Base-by-base conservation (phyloP, 2,329 filamentous ascomycete species). In the Penicillium sp. region DNA sequence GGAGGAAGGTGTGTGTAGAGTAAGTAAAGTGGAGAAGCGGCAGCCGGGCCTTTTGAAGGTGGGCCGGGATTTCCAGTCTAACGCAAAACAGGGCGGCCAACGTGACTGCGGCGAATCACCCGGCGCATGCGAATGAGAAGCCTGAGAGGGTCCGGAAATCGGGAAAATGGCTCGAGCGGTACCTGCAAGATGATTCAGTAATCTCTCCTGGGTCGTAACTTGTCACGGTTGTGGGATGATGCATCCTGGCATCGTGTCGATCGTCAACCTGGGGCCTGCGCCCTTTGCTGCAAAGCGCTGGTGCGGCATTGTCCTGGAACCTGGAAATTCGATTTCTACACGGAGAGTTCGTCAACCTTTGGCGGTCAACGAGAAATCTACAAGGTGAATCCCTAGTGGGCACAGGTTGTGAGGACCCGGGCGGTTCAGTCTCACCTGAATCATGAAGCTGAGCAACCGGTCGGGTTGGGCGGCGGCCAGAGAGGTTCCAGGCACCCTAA, bases 1-100 rank as follows among this genome's bases (percentile, higher is more conserved):
- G 73, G 66, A 69, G 68, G 65, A 67, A 66, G 65, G 59, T 62
- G 45, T 58, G 56, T 54, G 50, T 58, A 41, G 50, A 58, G 65
- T 45, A 31, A 31, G 52, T 47, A 55, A 64, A 63, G 64, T 67
- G 65, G 68, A 67, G 71, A 69, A 58, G 50, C n/a, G 69, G 56
- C 20, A 69, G 63, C 67, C 70, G 60, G 68, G 71, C 74, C 71
- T 77, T 78, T 77, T 77, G 73, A 76, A 76, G 73, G 73, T 73
- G 71, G 70, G 73, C 71, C 71, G 62, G 51, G 61, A 57, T 64
- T 66, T 65, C 67, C 64, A 63, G 65, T 68, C 73, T 75, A 76
- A 76, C 73, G 67, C 73, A 72, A 75, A 74, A 67, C 65, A 72
- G 73, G 72, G 37, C 60, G 57, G 57, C 58, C 59, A 78, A 78